Evolutionary conservation across 2,329 filamentous ascomycete species (phyloP).

Genomic region (Sphaerulina vaccinii): DNA sequence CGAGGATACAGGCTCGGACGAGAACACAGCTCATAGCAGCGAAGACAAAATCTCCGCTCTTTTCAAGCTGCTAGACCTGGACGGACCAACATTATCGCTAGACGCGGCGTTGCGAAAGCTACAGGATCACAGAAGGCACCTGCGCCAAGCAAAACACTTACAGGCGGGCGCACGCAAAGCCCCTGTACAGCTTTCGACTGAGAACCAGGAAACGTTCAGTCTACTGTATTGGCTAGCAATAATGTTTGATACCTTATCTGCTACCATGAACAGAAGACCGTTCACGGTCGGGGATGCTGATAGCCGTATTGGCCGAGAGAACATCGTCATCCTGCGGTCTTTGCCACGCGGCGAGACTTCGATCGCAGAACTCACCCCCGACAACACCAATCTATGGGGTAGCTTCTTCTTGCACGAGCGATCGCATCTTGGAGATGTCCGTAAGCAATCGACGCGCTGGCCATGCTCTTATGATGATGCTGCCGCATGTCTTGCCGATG

Average conservation of each 20-base stretch:
- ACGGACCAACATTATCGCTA: slow-evolving; percentile 19
- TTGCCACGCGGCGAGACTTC: neutral
- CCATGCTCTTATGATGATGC: slow-evolving; percentile 24
- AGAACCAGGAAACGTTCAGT: slow-evolving; percentile 20
- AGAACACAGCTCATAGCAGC: slow-evolving; percentile 3
- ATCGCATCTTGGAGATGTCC: slow-evolving; percentile 18
- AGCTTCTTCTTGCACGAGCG: slow-evolving; percentile 20
- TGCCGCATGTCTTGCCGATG: slow-evolving; percentile 23
- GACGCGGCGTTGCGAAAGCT: slow-evolving; percentile 22
- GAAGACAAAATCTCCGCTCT: slow-evolving; percentile 17
- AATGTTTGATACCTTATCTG: slow-evolving; percentile 26
- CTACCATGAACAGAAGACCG: slow-evolving; percentile 19
- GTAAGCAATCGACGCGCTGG: slow-evolving; percentile 20
- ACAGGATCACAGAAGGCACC: slow-evolving; percentile 19
- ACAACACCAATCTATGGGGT: slow-evolving; percentile 20
- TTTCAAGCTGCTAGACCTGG: slow-evolving; percentile 19
- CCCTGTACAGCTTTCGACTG: slow-evolving; percentile 14
- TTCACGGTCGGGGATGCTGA: slow-evolving; percentile 22
- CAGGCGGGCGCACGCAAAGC: slow-evolving; percentile 10
- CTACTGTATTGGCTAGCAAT: slow-evolving; percentile 25
- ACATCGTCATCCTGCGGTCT: neutral
- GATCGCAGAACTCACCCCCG: neutral
- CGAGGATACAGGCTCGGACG: neutral
- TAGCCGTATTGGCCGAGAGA: slow-evolving; percentile 14
- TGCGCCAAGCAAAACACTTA: slow-evolving; percentile 6